Evolutionary conservation across 2,329 filamentous ascomycete species (phyloP), one percentile per base, ranked within the genome.

Genomic region (Aspergillus sp.): DNA sequence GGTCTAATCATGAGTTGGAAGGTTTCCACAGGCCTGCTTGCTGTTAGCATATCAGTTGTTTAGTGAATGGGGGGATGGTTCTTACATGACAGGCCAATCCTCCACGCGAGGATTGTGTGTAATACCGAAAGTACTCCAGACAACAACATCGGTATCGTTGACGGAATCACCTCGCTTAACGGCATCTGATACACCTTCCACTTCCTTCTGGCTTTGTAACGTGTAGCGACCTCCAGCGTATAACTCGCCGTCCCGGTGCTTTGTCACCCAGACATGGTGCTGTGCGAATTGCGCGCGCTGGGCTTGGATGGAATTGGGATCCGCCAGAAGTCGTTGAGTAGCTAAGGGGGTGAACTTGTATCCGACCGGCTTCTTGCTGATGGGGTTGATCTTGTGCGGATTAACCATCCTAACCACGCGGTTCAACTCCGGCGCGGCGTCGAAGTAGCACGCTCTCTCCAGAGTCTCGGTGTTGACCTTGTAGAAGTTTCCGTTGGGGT

Each of bases 341-440:
- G 82, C 79, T 6, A 82, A 76, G 0, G 79, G 77, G 52, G 77
- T 75, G 58, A 87, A 79, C 63, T 85, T 86, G 68, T 85, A 86
- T 0, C 75, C 81, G 2, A 85, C 80, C 0, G 80, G 74, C 6
- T 78, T 77, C 20, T 76, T 75, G 59, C 83, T 85, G 57, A 85
- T 71, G 0, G 80, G 75, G 66, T 86, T 87, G 30, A 64, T 74
- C 39, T 80, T 76, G 36, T 75, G 66, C 0, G 80, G 75, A 56
- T 85, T 85, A 64, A 84, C 73, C 62, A 87, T 83, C 64, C 85
- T 85, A 76, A 85, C 83, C 7, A 75, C 76, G 8, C 84, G 78
- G 64, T 82, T 75, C 11, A 74, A 66, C 20, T 76, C 64, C 0
- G 71, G 70, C 1, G 71, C 71, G 1, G 72, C 72, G 66, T 84